These are phyloP conservation scores for Microcera coccophila DNA, from an alignment of 2,329 filamentous ascomycete genomes.

Conservation along the genomic window DNA sequence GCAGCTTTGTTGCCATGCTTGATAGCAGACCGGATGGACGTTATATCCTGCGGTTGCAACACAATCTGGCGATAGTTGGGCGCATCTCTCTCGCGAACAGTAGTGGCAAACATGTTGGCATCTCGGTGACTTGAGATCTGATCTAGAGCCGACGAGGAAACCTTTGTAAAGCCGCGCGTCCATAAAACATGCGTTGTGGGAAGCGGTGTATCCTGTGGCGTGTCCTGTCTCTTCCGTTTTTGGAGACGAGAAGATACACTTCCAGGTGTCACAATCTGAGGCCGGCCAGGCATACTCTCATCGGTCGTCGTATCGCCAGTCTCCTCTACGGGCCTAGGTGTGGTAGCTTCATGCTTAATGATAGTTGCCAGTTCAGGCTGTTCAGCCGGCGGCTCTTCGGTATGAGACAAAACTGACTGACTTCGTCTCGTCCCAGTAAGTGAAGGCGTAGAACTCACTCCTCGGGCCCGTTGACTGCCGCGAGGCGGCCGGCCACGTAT, in stretches of 20 bases:
- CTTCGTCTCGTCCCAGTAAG: conserved; percentile 37
- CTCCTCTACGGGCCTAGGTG: conserved; percentile 53
- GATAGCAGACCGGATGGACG: conserved; percentile 71
- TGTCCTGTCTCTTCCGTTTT: conserved; percentile 58
- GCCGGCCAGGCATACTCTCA: conserved; percentile 44
- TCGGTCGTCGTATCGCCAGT: conserved; percentile 53
- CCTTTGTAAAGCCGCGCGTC: conserved; percentile 71
- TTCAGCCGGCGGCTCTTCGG: conserved; percentile 47
- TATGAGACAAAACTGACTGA: conserved; percentile 44
- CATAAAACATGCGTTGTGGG: conserved; percentile 68
- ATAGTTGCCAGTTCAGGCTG: conserved; percentile 36
- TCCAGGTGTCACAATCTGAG: conserved; percentile 35
- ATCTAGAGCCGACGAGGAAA: conserved; percentile 68
- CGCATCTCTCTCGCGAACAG: conserved; percentile 69
- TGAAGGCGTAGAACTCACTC: conserved; percentile 35
- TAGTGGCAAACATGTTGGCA: conserved; percentile 74
- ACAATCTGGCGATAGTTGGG: conserved; percentile 73
- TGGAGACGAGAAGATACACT: conserved; percentile 37
- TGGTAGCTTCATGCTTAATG: conserved; percentile 59
- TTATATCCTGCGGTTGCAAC: conserved; percentile 71
- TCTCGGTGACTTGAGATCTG: conserved; percentile 73
- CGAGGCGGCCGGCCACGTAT: conserved; percentile 35
- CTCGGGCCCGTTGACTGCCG: conserved; percentile 33
- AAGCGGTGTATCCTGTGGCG: conserved; percentile 43
- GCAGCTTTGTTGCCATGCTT: conserved; percentile 67